A percentile compares a stretch with the other conserved stretches of the same genome.
phyloP scores from a whole-genome alignment of 768 basidiomycete genomes.

The Pisolithus marmoratus region DNA sequence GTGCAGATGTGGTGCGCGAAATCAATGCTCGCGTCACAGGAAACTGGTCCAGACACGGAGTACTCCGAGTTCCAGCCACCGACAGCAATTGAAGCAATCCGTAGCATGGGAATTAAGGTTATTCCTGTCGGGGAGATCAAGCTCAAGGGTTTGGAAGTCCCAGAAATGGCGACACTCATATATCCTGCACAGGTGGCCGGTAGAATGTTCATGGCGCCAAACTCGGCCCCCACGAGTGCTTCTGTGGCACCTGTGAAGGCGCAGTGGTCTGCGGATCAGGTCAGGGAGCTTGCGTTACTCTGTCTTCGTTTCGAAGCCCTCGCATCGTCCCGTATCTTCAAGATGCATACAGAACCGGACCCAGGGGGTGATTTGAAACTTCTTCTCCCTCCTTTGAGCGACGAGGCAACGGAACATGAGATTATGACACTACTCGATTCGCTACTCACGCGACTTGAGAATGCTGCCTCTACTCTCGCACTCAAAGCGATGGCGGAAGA shows the following conservation, averaged over 20 bases:
- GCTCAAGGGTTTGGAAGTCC: slow-evolving; percentile 90
- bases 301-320: slow-evolving; percentile 79
- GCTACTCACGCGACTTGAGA: slow-evolving; percentile 69
- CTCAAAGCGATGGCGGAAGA: slow-evolving; percentile 8
- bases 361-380: slow-evolving; percentile 47
- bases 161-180: slow-evolving; percentile 79
- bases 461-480: slow-evolving; percentile 43
- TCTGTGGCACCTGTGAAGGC: slow-evolving; percentile 31
- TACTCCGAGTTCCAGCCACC: slow-evolving; percentile 51
- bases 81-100: slow-evolving; percentile 70
- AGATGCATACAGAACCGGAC: slow-evolving; percentile 39
- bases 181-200: slow-evolving; percentile 73
- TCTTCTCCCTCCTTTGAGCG: slow-evolving; percentile 63
- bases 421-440: slow-evolving; percentile 73
- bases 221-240: slow-evolving; percentile 11
- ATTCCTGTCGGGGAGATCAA: slow-evolving; percentile 83
- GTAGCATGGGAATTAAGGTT: slow-evolving; percentile 62
- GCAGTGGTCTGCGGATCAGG: slow-evolving; percentile 69
- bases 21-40: slow-evolving; percentile 56
- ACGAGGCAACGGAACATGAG: slow-evolving; percentile 67
- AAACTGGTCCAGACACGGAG: slow-evolving; percentile 52
- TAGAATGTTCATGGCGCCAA: slow-evolving; percentile 54
- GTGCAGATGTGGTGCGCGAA: slow-evolving; percentile 81
- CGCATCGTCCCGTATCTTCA: slow-evolving; percentile 56
- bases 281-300: slow-evolving; percentile 65